phyloP scores from a whole-genome alignment of 1,139 yeast species.

The Yamadazyma friedrichii region DNA sequence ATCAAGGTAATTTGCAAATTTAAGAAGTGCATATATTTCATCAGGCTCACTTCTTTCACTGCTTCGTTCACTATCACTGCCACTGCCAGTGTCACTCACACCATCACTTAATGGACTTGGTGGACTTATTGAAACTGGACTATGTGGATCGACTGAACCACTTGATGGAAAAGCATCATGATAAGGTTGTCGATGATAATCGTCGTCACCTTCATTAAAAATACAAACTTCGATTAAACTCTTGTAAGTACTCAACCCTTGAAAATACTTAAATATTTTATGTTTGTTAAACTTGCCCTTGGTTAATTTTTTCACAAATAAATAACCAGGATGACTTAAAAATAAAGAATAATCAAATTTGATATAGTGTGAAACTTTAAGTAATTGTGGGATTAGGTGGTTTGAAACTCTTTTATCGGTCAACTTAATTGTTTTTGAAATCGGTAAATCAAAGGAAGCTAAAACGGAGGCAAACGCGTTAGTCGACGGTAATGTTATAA shows the following conservation, averaged over 20 bases:
- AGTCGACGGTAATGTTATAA: slow-evolving; percentile 2
- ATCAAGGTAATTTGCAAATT: slow-evolving; percentile 37
- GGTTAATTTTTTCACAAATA: slow-evolving; percentile 52
- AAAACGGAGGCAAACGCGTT: neutral
- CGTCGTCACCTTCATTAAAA: slow-evolving; percentile 17
- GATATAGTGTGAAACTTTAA: slow-evolving; percentile 6
- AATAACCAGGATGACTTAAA: slow-evolving; percentile 63
- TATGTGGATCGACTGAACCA: neutral
- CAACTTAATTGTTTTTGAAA: slow-evolving; percentile 5
- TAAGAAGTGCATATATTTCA: slow-evolving; percentile 33
- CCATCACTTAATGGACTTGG: slow-evolving; percentile 1
- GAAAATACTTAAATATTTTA: slow-evolving; percentile 25
- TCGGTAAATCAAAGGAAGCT: slow-evolving; percentile 1
- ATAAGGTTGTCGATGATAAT: neutral
- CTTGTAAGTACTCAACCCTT: slow-evolving; percentile 23
- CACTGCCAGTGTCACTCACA: neutral
- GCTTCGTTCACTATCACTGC: neutral
- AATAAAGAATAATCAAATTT: slow-evolving; percentile 37
- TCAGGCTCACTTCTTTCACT: slow-evolving; percentile 9
- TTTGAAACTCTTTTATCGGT: slow-evolving; percentile 9
- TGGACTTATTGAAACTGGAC: slow-evolving; percentile 3
- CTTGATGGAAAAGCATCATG: neutral
- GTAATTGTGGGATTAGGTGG: slow-evolving; percentile 10
- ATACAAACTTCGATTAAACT: slow-evolving; percentile 30
- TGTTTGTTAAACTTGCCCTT: slow-evolving; percentile 17